Base-by-base conservation (phyloP, 2,329 filamentous ascomycete species). In the Furcasterigmium furcatum region DNA sequence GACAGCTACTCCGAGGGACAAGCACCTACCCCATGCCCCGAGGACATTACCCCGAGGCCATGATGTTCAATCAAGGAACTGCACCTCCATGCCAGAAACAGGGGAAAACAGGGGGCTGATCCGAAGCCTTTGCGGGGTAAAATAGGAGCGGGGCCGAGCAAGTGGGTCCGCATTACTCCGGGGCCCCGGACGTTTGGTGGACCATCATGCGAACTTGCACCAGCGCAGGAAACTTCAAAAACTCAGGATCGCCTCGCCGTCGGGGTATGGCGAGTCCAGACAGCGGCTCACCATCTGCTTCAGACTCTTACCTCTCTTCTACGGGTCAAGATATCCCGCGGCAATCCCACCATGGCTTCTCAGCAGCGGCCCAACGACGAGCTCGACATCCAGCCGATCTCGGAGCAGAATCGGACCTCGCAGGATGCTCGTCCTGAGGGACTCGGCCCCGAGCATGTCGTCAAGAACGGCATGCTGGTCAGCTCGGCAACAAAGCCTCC, bases 391-490 rank as follows among this genome's bases (percentile, higher is more conserved):
- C 40, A 34, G 29, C 29, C 40, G 2, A n/a, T 21, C n/a, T 10
- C 29, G 13, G 40, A 42, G 27, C 40, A 42, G 29, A 12, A 25
- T 25, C 40, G 30, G 29, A 16, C 27, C 19, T 6, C 29, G 12
- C 18, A 25, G 19, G 40, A 34, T 9, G 6, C 29, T 13, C 9
- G 21, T n/a, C 12, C 27, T 9, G 24, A n/a, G n/a, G 27, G 20
- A 4, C 19, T 5, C 20, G 16, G 20, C 10, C 29, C 14, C 2
- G 35, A 19, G 16, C 41, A 20, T 6, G 44, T 39, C 5, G 44
- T 54, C 14, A 52, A 52, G 40, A 51, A 55, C 12, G 55, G 50
- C 2, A 47, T 57, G 13, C 52, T 57, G 4, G 55, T 58, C 10
- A 58, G 56, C 41, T 57, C 56, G 1, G 53, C 54, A 12, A 51